phyloP scores from a whole-genome alignment of 2,329 filamentous ascomycete genomes.

The Ophiostoma perfectum region DNA sequence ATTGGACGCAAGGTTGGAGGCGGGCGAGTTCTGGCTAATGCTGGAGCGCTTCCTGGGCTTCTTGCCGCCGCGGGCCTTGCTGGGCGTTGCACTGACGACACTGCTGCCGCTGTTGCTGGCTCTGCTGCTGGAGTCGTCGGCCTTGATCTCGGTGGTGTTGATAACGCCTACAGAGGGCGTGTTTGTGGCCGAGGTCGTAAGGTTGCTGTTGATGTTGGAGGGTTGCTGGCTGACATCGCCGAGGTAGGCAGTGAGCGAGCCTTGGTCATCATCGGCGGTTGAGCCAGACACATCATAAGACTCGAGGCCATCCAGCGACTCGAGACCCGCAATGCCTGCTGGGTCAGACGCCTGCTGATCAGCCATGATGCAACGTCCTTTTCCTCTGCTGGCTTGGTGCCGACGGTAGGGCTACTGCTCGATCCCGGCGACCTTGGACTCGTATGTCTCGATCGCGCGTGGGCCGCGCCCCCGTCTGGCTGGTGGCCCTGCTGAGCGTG shows the following conservation, averaged over 20 bases:
- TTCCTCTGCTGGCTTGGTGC: not conserved
- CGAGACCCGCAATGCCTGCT: conserved; percentile 25
- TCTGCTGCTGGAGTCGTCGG: conserved; percentile 13
- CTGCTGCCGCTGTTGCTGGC: conserved; percentile 18
- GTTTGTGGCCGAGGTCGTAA: not conserved
- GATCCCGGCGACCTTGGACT: not conserved
- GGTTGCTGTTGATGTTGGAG: not conserved
- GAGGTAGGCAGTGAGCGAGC: conserved; percentile 18
- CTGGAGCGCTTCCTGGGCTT: conserved; percentile 15
- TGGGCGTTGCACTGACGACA: conserved; percentile 8
- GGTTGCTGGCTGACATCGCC: conserved; percentile 22
- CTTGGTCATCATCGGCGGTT: conserved; percentile 17
- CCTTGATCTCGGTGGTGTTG: conserved; percentile 15
- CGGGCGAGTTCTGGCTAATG: not conserved
- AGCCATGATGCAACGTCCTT: conserved; percentile 23
- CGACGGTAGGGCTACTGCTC: conserved; percentile 4
- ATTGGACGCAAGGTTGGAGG: conserved; percentile 4
- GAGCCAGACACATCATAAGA: conserved; percentile 23
- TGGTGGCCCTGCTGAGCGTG: not conserved
- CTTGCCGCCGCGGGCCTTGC: not conserved
- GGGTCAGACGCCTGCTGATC: conserved; percentile 23
- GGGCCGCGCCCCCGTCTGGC: conserved; percentile 10
- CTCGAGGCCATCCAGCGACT: not conserved
- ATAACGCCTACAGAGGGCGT: not conserved
- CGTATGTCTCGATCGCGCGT: conserved; percentile 16